Evolutionary conservation across 208 protist species (phyloP).

Genomic region (Herpetomonas samuelpessoai): DNA sequence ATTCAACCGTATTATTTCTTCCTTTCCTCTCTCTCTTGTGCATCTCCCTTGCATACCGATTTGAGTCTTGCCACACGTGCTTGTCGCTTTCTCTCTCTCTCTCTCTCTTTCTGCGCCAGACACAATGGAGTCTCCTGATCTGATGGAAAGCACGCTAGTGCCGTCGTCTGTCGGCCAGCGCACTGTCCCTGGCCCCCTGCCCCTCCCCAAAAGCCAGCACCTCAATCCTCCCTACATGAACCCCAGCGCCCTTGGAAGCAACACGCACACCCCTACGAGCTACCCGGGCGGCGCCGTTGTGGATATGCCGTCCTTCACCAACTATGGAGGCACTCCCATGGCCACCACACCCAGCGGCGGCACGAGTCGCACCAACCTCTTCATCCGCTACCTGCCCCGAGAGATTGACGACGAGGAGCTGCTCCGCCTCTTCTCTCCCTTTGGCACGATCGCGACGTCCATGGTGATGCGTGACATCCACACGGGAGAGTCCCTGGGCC

Average conservation of each 20-base stretch:
- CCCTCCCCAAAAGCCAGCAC: background rate
- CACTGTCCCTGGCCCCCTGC: background rate
- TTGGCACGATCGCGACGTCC: slow-evolving; percentile 30
- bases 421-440: slow-evolving; percentile 22
- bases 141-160: background rate
- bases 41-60: background rate
- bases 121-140: background rate
- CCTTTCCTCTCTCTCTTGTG: background rate
- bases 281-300: no score
- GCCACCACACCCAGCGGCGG: slow-evolving; percentile 5
- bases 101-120: background rate
- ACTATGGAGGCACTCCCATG: background rate
- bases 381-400: slow-evolving; percentile 31
- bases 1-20: no score
- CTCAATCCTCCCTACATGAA: no score
- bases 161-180: background rate
- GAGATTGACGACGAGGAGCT: slow-evolving; percentile 32
- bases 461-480: slow-evolving; percentile 56
- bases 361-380: slow-evolving; percentile 46
- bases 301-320: no score
- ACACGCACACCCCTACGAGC: no score
- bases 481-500: slow-evolving; percentile 39
- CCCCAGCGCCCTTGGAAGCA: no score
- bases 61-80: background rate
- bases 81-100: background rate